Base-by-base conservation (phyloP, 1,284 basidiomycete genomes). In the Ganoderma sinense region DNA sequence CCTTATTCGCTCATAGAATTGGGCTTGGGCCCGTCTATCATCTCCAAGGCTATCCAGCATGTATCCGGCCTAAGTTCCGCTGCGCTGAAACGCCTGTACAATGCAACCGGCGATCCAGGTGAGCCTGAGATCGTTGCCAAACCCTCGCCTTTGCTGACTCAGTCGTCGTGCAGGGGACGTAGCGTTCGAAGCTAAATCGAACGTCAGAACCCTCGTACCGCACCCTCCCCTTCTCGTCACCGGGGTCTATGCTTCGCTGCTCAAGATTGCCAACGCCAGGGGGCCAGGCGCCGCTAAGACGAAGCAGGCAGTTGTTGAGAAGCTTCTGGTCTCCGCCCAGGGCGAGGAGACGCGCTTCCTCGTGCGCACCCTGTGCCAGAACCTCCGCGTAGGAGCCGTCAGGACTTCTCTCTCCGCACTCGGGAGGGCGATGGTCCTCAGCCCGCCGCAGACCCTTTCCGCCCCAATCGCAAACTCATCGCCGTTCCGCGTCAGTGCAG, bases 291-390 rank as follows among this genome's bases (percentile, higher is more conserved):
- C 94, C 62, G 86, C 88, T 3, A 92, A 89, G 75, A 85, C 89
- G 71, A 97, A 96, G 79, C 92, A 94, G 62, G 88, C 89, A 56
- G 86, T 95, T 36, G 92, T 97, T 2, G 91, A 96, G 75, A 92
- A 90, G 76, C 85, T 98, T 45, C 87, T 98, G 33, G 89, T 98
- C 2, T 88, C 95, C 8, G 92, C 95, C 0, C 89, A 88, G 67
- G 97, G 96, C 14, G 97, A 98, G 79, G 96, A 98, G 82, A 87
- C 89, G 26, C 88, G 96, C 39, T 98, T 91, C 76, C 84, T 98
- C 23, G 93, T 94, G 40, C 88, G 97, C 53, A 96, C 91, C 4
- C 85, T 98, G 43, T 89, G 89, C 48, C 91, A 91, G 73, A 94
- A 97, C 80, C 84, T 98, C 53, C 89, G 96, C 33, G 94, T 95